Evolutionary conservation across 805 yeast species (phyloP).

Genomic region (Allodekkera sacchari): DNA sequence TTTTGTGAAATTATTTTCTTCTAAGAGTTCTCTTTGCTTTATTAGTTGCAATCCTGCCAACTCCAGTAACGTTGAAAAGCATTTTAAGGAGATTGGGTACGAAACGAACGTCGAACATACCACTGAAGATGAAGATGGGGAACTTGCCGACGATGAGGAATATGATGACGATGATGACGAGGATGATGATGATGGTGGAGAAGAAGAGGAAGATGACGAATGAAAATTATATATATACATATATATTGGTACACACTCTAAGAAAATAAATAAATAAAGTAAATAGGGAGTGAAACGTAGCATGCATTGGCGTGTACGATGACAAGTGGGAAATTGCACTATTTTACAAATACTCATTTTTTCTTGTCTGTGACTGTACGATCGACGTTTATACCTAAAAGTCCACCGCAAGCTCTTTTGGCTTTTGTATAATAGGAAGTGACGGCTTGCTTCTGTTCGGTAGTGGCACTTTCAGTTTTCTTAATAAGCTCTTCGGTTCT

Average conservation of each 20-base stretch:
- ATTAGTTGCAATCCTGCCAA: slow-evolving; percentile 68
- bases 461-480: slow-evolving; percentile 34
- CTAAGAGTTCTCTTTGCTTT: slow-evolving; percentile 50
- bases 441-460: slow-evolving; percentile 30
- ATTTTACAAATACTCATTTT: slow-evolving; percentile 13
- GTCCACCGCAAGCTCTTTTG: slow-evolving; percentile 37
- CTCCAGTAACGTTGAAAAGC: slow-evolving; percentile 34
- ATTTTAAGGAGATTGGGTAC: slow-evolving; percentile 48
- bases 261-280: slow-evolving; percentile 1
- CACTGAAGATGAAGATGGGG: slow-evolving; percentile 18
- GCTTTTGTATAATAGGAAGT: slow-evolving; percentile 24
- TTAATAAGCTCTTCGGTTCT: slow-evolving; percentile 37
- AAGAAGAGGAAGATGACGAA: slow-evolving; percentile 7
- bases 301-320: neutral
- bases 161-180: slow-evolving; percentile 19
- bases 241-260: neutral
- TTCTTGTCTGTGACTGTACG: slow-evolving; percentile 49
- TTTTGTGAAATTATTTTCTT: slow-evolving; percentile 56
- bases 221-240: slow-evolving; percentile 2
- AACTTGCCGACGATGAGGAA: slow-evolving; percentile 22
- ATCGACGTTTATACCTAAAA: slow-evolving; percentile 64
- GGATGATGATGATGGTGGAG: slow-evolving; percentile 13
- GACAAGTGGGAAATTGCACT: too few relatives aligned
- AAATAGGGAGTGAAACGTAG: neutral
- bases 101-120: slow-evolving; percentile 50